Conservation (phyloP, 495 filamentous ascomycete genomes). For the Mytilinidion resinicola region DNA sequence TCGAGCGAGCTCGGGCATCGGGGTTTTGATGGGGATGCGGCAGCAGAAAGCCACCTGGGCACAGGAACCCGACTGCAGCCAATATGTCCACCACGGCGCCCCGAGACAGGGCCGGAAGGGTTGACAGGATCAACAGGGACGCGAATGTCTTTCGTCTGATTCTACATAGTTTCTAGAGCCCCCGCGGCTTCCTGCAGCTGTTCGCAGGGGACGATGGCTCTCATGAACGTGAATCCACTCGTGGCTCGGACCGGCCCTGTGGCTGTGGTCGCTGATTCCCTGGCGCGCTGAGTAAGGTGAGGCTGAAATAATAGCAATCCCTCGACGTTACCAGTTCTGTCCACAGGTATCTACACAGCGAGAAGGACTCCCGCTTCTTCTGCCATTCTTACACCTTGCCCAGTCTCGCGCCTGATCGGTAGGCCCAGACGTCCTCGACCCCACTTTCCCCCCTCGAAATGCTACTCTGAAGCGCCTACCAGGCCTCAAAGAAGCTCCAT, state of each 20-base stretch:
- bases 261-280: background rate
- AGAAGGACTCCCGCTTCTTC: background rate
- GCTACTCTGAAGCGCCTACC: background rate
- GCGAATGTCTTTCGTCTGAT: no score
- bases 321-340: background rate
- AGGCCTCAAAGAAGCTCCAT: conserved; percentile 2
- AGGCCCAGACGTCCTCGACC: background rate
- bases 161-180: no score
- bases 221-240: no score
- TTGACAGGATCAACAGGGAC: no score
- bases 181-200: no score
- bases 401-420: background rate
- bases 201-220: no score
- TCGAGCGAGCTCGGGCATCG: background rate
- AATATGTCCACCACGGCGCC: no score
- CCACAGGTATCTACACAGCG: background rate
- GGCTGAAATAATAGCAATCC: conserved; percentile 1
- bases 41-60: no score
- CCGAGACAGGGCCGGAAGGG: no score
- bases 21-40: background rate
- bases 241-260: no score
- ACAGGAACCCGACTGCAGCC: no score
- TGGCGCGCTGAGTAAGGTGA: background rate
- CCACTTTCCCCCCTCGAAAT: background rate
- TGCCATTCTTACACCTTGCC: background rate